Base-by-base conservation (phyloP, 768 basidiomycete species). In the Mycena amicta region DNA sequence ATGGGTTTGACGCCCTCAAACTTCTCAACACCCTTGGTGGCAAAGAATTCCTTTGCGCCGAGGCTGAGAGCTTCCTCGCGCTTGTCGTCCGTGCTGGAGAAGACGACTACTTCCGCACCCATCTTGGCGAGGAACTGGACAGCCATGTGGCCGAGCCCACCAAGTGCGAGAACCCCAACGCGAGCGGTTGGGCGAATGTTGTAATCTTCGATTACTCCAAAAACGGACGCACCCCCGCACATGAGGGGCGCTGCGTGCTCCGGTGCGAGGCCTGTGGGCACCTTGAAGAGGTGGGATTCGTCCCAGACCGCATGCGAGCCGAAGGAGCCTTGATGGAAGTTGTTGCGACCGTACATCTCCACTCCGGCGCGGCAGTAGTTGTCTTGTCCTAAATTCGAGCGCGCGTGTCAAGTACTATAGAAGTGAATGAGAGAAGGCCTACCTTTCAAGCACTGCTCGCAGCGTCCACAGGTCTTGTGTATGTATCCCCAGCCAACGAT, bases 111-210 rank as follows among this genome's bases (percentile, higher is more conserved):
- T 4, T 73, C 69, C 23, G 74, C 76, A 11, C 74, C 75, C 74
- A 76, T 76, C 61, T 73, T 76, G 43, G 71, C 57, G 4, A 74
- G 70, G 55, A 75, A 75, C 52, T 76, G 74, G 45, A 75, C 70
- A 6, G 71, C 74, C 37, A 75, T 71, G 45, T 75, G 74, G 12
- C 74, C 75, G 25, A 75, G 71, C 13, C 74, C 74, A 2, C 75
- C 75, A 20, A 77, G 12, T 0, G 73, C 75, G 15, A 74, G 56
- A 3, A 75, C 50, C 1, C 72, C 73, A 2, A 76, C 69, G 22
- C 75, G 68, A 40, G 74, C 71, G 13, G 72, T 67, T n/a, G 71
- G 50, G 3, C 55, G 55, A 20, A 56, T 27, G 33, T 55, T n/a
- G n/a, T n/a, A 55, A 11, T 20, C 11, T n/a, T 50, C 23, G 23